Conservation (phyloP, 1,284 basidiomycete species). For the Veloboletus limbatus region DNA sequence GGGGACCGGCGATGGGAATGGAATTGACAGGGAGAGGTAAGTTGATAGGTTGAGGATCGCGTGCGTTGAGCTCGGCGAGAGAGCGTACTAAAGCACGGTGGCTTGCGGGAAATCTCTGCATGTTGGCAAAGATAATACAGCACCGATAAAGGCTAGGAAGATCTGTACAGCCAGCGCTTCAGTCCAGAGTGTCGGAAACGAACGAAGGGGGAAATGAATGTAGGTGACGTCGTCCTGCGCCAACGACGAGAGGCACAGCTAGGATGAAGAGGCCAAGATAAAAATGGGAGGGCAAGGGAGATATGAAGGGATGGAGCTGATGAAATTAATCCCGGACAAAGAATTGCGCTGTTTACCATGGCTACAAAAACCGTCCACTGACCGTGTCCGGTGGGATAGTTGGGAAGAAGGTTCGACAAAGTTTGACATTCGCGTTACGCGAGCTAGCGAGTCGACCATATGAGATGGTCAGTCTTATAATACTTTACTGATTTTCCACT, state of each 20-base stretch:
- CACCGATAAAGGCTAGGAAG: not conserved
- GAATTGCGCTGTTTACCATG: constrained; percentile 22
- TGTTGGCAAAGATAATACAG: constrained; percentile 11
- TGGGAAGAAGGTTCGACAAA: constrained; percentile 3
- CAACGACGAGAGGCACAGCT: constrained; percentile 5
- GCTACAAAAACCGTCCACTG: constrained; percentile 13
- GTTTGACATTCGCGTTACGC: constrained; percentile 4
- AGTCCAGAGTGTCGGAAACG: constrained; percentile 10
- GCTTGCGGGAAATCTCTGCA: constrained; percentile 11
- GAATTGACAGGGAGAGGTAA: constrained; percentile 36
- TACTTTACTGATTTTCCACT: no score
- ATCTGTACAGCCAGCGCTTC: constrained; percentile 1
- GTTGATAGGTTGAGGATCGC: constrained; percentile 41
- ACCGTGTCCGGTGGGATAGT: constrained; percentile 5
- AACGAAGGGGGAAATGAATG: constrained; percentile 24
- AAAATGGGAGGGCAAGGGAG: constrained; percentile 4
- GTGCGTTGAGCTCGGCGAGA: constrained; percentile 29
- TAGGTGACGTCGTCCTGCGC: constrained; percentile 12
- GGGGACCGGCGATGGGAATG: constrained; percentile 38
- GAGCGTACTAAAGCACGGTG: constrained; percentile 16
- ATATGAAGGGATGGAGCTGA: constrained; percentile 12
- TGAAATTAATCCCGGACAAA: constrained; percentile 10
- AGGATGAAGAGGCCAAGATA: not conserved
- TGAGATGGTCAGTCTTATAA: no score
- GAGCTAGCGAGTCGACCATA: no score